Conservation (phyloP, 2,329 filamentous ascomycete species). For the Talaromyces amestolkiae region DNA sequence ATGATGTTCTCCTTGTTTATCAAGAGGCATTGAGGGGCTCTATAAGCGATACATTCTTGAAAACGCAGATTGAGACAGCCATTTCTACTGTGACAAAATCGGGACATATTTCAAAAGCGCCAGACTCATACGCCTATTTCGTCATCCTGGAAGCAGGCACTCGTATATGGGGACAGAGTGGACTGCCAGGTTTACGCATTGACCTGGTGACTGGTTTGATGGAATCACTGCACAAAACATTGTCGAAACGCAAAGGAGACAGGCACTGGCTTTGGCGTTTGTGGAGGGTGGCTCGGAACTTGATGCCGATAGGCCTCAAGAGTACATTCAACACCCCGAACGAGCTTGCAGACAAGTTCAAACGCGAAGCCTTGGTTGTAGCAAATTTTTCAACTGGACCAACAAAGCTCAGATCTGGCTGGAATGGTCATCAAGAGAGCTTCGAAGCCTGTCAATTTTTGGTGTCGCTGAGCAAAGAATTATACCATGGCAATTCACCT, state of each 20-base stretch:
- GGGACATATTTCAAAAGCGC: conserved; percentile 28
- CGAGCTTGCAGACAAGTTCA: conserved; percentile 25
- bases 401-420: conserved; percentile 10
- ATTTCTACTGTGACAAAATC: conserved; percentile 29
- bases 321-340: conserved; percentile 24
- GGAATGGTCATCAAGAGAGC: conserved; percentile 33
- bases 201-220: conserved; percentile 28
- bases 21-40: conserved; percentile 34
- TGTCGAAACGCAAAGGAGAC: conserved; percentile 30
- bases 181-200: conserved; percentile 24
- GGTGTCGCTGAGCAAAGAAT: conserved; percentile 27
- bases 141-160: conserved; percentile 38
- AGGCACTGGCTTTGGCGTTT: conserved; percentile 43
- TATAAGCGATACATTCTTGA: conserved; percentile 30
- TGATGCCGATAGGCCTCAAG: conserved; percentile 32
- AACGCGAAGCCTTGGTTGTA: conserved; percentile 27
- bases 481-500: conserved; percentile 20
- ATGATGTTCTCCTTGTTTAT: conserved; percentile 41
- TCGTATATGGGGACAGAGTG: conserved; percentile 26
- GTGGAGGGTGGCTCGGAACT: conserved; percentile 38
- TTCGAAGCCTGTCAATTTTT: conserved; percentile 40
- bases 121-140: conserved; percentile 35
- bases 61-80: conserved; percentile 33
- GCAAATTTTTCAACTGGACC: conserved; percentile 5
- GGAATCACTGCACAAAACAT: conserved; percentile 28